Percentiles rank a stretch among this genome's conserved stretches.
Evolutionary conservation across 225 moss, liverwort and hornwort species (phyloP).

Genomic region (Bryum argenteum): DNA sequence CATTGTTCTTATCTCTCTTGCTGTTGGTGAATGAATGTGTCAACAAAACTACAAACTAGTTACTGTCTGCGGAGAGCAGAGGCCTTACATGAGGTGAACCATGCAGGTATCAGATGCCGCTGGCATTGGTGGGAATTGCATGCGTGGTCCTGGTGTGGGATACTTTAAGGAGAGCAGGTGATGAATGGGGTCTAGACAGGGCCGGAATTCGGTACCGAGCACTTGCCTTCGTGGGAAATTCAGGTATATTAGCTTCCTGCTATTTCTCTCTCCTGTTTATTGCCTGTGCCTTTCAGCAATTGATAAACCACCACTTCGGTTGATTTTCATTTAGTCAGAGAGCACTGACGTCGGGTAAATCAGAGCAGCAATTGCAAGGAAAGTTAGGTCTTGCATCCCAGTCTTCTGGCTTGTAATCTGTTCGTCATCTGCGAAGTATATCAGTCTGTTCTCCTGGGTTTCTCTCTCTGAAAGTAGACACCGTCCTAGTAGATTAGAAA

Average conservation of each 20-base stretch:
- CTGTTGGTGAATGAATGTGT: neutral
- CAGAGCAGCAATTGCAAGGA: slow-evolving; percentile 7
- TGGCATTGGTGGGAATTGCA: slow-evolving; percentile 76
- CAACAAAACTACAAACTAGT: neutral
- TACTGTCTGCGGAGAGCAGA: neutral
- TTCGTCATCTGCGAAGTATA: neutral
- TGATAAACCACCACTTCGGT: neutral
- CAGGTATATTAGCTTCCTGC: slow-evolving; percentile 49
- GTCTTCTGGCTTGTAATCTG: neutral
- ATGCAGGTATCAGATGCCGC: slow-evolving; percentile 90
- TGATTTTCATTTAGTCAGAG: slow-evolving; percentile 28
- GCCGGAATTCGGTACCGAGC: slow-evolving; percentile 65
- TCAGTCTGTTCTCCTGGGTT: neutral
- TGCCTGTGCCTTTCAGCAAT: neutral
- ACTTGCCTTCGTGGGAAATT: slow-evolving; percentile 70
- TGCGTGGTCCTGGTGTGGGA: slow-evolving; percentile 84
- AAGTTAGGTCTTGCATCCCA: neutral
- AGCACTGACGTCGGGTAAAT: neutral
- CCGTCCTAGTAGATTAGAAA: neutral
- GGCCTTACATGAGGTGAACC: slow-evolving; percentile 16
- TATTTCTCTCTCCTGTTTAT: slow-evolving; percentile 6
- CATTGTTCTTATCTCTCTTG: neutral
- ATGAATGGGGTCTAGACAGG: slow-evolving; percentile 74
- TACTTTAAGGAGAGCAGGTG: slow-evolving; percentile 75
- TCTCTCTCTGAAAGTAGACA: neutral